phyloP scores from a whole-genome alignment of 352 stramenopile species.

The Pythium graminicola region DNA sequence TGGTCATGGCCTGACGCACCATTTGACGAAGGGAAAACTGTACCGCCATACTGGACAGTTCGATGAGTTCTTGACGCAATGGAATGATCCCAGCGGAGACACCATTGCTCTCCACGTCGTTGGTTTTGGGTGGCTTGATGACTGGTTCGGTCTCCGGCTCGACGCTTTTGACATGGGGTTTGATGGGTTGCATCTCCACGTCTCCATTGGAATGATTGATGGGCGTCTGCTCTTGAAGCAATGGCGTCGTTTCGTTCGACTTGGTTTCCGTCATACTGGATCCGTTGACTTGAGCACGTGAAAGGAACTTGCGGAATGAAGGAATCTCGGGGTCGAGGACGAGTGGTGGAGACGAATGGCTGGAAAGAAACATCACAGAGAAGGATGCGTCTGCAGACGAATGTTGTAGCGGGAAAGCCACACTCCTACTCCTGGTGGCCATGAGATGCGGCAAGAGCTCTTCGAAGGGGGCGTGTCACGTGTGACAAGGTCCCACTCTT shows the following conservation, averaged over 20 bases:
- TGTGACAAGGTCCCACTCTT: conserved; percentile 13
- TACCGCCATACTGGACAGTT: conserved; percentile 36
- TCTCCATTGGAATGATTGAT: neutral
- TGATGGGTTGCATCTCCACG: conserved; percentile 22
- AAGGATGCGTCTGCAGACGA: too few relatives aligned
- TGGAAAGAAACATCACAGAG: too few relatives aligned
- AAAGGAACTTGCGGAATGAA: neutral
- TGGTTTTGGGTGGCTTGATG: neutral
- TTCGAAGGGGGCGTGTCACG: conserved; percentile 11
- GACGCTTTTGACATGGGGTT: conserved; percentile 6
- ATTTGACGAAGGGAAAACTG: conserved; percentile 40
- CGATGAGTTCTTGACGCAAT: conserved; percentile 30
- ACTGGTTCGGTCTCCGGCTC: neutral
- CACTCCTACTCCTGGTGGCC: neutral
- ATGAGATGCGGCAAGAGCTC: too few relatives aligned
- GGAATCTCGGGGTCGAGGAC: conserved; percentile 7
- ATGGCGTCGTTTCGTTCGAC: conserved; percentile 17
- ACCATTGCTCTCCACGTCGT: too few relatives aligned
- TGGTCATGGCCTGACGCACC: conserved; percentile 40
- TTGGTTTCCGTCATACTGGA: conserved; percentile 10
- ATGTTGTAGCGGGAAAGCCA: neutral
- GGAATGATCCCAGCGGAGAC: conserved; percentile 21
- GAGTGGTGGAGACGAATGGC: conserved; percentile 15
- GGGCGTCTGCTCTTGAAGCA: conserved; percentile 8
- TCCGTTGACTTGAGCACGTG: neutral